Evolutionary conservation across 345 rosid genomes (phyloP).

Genomic region (Isatis tinctoria): DNA sequence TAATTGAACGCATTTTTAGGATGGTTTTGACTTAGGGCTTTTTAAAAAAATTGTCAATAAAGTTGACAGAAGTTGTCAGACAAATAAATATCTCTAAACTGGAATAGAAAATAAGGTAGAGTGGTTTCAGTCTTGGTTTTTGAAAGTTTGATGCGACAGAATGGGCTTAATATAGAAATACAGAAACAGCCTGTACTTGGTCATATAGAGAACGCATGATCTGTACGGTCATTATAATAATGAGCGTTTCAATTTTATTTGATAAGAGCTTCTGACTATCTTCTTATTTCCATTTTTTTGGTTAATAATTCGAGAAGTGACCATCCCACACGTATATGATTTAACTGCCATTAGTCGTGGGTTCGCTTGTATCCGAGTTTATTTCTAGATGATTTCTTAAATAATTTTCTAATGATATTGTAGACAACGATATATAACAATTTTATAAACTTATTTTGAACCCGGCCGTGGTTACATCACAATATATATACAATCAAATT

Average conservation of each 20-base stretch:
- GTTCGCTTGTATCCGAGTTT: neutral
- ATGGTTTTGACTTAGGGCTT: neutral
- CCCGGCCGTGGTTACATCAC: no score
- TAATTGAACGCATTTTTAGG: neutral
- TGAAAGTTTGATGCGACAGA: neutral
- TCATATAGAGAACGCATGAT: constrained; percentile 14
- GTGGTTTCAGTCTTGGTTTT: neutral
- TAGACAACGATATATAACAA: no score
- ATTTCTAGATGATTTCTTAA: neutral
- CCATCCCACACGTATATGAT: constrained; percentile 1
- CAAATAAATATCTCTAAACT: neutral
- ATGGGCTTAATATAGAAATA: neutral
- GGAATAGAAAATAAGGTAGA: neutral
- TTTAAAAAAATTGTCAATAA: neutral
- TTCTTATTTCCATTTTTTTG: neutral
- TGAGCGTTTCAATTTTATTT: constrained; percentile 2
- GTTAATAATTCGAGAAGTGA: neutral
- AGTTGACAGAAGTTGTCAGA: constrained; percentile 1
- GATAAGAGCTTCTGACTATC: constrained; percentile 31
- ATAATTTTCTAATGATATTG: neutral
- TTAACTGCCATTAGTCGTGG: neutral
- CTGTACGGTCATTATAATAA: constrained; percentile 23
- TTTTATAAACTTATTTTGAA: no score
- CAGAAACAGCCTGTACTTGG: neutral
- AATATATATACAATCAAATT: no score